Conservation (phyloP, 2,329 filamentous ascomycete genomes). For the Xylariaceae sp. region DNA sequence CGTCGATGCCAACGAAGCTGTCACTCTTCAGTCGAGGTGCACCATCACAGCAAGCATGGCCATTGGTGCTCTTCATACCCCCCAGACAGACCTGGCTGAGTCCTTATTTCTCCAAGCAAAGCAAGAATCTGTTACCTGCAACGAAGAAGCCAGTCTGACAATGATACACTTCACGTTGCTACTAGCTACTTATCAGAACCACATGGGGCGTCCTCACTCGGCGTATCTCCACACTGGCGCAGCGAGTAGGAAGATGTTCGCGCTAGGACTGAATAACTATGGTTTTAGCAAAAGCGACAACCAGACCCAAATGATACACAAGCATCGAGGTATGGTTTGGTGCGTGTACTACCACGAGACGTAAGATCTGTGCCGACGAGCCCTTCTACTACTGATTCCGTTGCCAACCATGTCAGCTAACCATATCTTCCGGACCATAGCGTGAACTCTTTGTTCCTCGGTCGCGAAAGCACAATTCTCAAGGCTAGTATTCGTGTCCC, state of each 20-base stretch:
- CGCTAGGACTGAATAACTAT: conserved; percentile 9
- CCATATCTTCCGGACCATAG: background rate
- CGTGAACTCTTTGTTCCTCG: conserved; percentile 4
- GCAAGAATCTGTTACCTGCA: conserved; percentile 3
- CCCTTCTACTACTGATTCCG: background rate
- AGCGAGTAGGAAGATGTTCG: conserved; percentile 6
- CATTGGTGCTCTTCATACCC: conserved; percentile 4
- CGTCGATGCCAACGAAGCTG: background rate
- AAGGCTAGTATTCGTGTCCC: conserved; percentile 5
- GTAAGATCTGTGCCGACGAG: background rate
- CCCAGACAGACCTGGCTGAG: conserved; percentile 6
- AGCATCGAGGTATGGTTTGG: conserved; percentile 6
- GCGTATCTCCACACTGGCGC: conserved; percentile 9
- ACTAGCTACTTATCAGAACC: conserved; percentile 8
- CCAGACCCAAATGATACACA: conserved; percentile 5
- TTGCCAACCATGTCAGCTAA: background rate
- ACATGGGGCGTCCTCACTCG: conserved; percentile 8
- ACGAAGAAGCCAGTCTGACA: conserved; percentile 7
- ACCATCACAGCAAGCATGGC: conserved; percentile 2
- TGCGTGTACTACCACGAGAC: conserved; percentile 10
- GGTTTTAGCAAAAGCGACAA: background rate
- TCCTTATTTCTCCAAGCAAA: conserved; percentile 6
- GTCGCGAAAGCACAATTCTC: conserved; percentile 8
- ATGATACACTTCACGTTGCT: conserved; percentile 9
- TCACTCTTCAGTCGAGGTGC: conserved; percentile 2